Conservation (phyloP, 306 rosid genomes). For the Rosa chinensis region DNA sequence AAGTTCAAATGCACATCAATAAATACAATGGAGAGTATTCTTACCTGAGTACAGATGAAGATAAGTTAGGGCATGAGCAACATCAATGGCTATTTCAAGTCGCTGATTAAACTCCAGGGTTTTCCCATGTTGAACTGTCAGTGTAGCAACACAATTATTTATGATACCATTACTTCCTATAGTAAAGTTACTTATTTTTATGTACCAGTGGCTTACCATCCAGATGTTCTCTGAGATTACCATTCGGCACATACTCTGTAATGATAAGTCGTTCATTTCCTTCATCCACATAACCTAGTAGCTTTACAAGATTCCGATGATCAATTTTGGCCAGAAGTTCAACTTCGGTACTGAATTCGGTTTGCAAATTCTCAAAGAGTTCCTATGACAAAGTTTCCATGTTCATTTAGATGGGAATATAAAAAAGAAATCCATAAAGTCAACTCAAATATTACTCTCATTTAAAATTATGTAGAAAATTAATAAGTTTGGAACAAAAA, state of each 20-base stretch:
- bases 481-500: background rate
- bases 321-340: constrained; percentile 92
- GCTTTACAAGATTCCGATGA: constrained; percentile 91
- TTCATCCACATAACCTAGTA: constrained; percentile 76
- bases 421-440: background rate
- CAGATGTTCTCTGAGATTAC: constrained; percentile 92
- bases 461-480: background rate
- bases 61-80: constrained; percentile 96
- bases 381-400: constrained; percentile 52
- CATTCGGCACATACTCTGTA: constrained; percentile 84
- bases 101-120: constrained; percentile 93
- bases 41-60: constrained; percentile 89
- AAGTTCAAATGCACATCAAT: background rate
- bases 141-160: constrained; percentile 23
- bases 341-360: constrained; percentile 87
- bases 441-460: background rate
- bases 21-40: constrained; percentile 23
- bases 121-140: constrained; percentile 73
- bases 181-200: constrained; percentile 19
- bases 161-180: constrained; percentile 13
- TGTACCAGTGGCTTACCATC: constrained; percentile 64
- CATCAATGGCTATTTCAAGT: constrained; percentile 90
- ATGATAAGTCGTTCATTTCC: constrained; percentile 87
- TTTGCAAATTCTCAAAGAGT: constrained; percentile 64
- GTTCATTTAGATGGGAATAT: background rate